Base-by-base conservation (phyloP, 352 stramenopile species). In the Globisporangium nunn region DNA sequence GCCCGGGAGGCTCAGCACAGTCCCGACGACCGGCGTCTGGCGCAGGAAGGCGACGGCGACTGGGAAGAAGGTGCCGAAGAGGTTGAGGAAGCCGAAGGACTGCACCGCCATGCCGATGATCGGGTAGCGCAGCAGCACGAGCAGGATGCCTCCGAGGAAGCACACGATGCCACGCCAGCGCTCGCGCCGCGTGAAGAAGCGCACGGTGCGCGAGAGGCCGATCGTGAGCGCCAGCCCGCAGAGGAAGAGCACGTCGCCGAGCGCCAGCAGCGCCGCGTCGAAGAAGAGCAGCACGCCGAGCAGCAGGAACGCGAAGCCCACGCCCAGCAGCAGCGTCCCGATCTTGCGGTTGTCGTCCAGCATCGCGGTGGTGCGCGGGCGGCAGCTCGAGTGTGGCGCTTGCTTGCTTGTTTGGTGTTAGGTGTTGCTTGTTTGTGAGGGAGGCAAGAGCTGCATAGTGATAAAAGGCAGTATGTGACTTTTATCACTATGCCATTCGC, bases 21-120 rank as follows among this genome's bases (percentile, higher is more conserved):
- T 79, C 56, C 93, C 91, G 58, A 98, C 78, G 23, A 97, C 83
- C 1, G 93, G 93, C 49, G 88, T 96, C 68, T 98, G 87, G 29
- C 88, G 85, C 71, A 98, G 74, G 63, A 96, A 96, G 35, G 91
- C 87, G 35, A 96, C 87, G 0, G 91, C 92, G 60, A 98, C 96
- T 1, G 93, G 92, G 69, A 98, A 98, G 68, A 98, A 98, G 56
- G 96, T 96, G 62, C 93, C 93, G 73, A 98, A 98, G 40, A 98
- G 72, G 75, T 98, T 98, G 12, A 98, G 71, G 57, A 98, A 93
- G 58, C 93, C 93, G 63, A 98, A 98, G 4, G 87, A 73, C 68
- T 98, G 93, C 50, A 91, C 77, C 43, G 96, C 70, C 91, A 98
- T 98, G 51, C 93, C 93, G 52, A 98, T 72, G 57, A 98, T 81